These are phyloP conservation scores for Globisporangium uncinulatum DNA, from an alignment of 352 stramenopile genomes.

Conservation along the genomic window DNA sequence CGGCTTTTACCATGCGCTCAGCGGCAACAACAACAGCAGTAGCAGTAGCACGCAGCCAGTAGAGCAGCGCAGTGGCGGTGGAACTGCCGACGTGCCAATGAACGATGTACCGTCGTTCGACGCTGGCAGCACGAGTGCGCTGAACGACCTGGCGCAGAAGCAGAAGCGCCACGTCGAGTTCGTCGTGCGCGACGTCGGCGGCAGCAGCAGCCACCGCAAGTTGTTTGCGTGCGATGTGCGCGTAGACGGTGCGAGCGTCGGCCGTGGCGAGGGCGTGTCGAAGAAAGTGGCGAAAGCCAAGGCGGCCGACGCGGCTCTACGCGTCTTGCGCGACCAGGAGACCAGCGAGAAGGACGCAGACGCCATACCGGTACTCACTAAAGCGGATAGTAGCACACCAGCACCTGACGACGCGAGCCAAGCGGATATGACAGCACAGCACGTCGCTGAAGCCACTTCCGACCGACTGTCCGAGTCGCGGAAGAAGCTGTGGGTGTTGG, in stretches of 20 bases:
- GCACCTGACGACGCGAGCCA: neutral
- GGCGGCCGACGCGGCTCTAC: constrained; percentile 43
- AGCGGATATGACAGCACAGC: neutral
- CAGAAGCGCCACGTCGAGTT: constrained; percentile 59
- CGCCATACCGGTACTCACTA: too few species aligned
- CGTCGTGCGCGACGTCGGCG: constrained; percentile 44
- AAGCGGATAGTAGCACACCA: neutral
- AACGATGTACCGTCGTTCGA: constrained; percentile 46
- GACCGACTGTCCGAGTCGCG: constrained; percentile 19
- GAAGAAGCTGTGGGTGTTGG: constrained; percentile 49
- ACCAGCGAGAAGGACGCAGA: neutral
- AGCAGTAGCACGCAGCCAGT: neutral
- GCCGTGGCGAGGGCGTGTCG: constrained; percentile 54
- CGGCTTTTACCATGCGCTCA: constrained; percentile 58
- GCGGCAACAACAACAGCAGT: constrained; percentile 10
- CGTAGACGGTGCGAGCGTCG: constrained; percentile 43
- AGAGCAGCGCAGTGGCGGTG: constrained; percentile 1
- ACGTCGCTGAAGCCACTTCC: neutral
- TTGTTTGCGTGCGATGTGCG: constrained; percentile 55
- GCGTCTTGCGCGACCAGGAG: constrained; percentile 7
- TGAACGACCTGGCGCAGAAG: constrained; percentile 71
- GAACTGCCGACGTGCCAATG: neutral
- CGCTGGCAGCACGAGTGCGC: constrained; percentile 40
- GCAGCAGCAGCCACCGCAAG: constrained; percentile 40
- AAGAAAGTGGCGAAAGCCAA: constrained; percentile 83